These are phyloP conservation scores for Erythrobasidium yunnanense DNA, from an alignment of 768 basidiomycete species.

Conservation along the genomic window DNA sequence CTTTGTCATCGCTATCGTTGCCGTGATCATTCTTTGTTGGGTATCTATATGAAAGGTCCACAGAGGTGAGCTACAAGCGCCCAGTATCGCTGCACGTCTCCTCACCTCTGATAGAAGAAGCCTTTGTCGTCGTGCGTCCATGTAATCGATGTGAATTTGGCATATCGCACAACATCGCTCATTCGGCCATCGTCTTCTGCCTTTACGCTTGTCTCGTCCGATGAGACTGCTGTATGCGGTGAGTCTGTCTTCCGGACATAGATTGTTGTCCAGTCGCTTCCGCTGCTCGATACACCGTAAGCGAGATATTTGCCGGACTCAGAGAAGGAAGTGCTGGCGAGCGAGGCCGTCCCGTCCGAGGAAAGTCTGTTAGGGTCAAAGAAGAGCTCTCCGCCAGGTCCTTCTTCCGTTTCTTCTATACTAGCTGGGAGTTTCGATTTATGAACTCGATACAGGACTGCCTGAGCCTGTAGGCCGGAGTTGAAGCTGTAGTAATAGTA, in stretches of 20 bases:
- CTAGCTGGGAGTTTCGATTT: slow-evolving; percentile 34
- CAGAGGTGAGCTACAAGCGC: no score
- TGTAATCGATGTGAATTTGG: slow-evolving; percentile 61
- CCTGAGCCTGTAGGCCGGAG: slow-evolving; percentile 60
- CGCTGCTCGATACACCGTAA: slow-evolving; percentile 34
- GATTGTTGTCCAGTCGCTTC: slow-evolving; percentile 39
- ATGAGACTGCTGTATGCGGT: slow-evolving; percentile 47
- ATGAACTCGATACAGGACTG: slow-evolving; percentile 53
- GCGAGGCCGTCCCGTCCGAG: slow-evolving; percentile 60
- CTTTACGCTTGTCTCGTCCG: slow-evolving; percentile 21
- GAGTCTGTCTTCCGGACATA: slow-evolving; percentile 52
- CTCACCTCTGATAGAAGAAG: slow-evolving; percentile 65
- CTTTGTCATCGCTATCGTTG: slow-evolving; percentile 52
- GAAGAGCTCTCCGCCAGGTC: slow-evolving; percentile 56
- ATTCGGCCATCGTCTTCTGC: slow-evolving; percentile 46
- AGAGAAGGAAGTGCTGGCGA: slow-evolving; percentile 55
- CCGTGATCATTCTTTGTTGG: slow-evolving; percentile 51
- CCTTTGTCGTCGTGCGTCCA: slow-evolving; percentile 73
- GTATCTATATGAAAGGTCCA: slow-evolving; percentile 44
- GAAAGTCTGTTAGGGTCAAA: slow-evolving; percentile 69
- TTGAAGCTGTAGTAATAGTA: slow-evolving; percentile 60
- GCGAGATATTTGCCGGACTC: slow-evolving; percentile 58
- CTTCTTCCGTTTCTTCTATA: slow-evolving; percentile 38
- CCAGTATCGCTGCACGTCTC: no score
- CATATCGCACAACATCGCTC: slow-evolving; percentile 58